These are phyloP conservation scores for Venturia oleaginea DNA, from an alignment of 2,329 filamentous ascomycete genomes.

Conservation along the genomic window DNA sequence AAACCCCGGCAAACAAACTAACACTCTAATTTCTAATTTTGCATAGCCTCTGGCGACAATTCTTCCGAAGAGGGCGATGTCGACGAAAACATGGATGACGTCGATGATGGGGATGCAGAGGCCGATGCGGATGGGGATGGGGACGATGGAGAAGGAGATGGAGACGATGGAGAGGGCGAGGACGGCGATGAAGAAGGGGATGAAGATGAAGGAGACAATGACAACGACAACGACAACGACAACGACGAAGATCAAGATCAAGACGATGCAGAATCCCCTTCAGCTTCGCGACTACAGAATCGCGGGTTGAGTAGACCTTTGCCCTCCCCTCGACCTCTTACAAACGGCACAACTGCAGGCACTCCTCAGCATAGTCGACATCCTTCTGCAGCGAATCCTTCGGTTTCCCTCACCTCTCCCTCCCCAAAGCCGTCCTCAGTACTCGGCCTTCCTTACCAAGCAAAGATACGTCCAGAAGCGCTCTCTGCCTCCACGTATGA, in stretches of 20 bases:
- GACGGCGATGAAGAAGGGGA: slow-evolving; percentile 27
- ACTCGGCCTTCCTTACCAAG: slow-evolving; percentile 40
- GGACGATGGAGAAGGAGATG: slow-evolving; percentile 28
- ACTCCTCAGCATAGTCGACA: slow-evolving; percentile 4
- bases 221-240: slow-evolving; percentile 30
- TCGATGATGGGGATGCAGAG: slow-evolving; percentile 31
- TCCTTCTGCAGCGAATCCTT: slow-evolving; percentile 21
- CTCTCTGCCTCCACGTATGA: slow-evolving; percentile 77
- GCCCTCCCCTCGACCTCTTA: slow-evolving; percentile 6
- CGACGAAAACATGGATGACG: slow-evolving; percentile 36
- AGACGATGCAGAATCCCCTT: slow-evolving; percentile 37
- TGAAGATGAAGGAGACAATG: slow-evolving; percentile 32
- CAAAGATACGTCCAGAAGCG: slow-evolving; percentile 65
- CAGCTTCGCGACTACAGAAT: slow-evolving; percentile 11
- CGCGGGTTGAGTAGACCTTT: slow-evolving; percentile 3
- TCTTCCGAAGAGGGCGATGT: slow-evolving; percentile 29
- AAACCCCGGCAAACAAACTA: neutral
- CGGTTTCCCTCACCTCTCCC: slow-evolving; percentile 40
- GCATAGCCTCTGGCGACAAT: slow-evolving; percentile 6
- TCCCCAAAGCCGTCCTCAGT: slow-evolving; percentile 29
- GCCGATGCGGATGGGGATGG: slow-evolving; percentile 28
- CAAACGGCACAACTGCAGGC: slow-evolving; percentile 1
- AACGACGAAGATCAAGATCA: slow-evolving; percentile 32
- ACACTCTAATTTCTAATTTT: neutral
- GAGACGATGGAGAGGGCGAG: slow-evolving; percentile 27